Evolutionary conservation across 495 filamentous ascomycete genomes (phyloP).

Genomic region (Eremomyces bilateralis): DNA sequence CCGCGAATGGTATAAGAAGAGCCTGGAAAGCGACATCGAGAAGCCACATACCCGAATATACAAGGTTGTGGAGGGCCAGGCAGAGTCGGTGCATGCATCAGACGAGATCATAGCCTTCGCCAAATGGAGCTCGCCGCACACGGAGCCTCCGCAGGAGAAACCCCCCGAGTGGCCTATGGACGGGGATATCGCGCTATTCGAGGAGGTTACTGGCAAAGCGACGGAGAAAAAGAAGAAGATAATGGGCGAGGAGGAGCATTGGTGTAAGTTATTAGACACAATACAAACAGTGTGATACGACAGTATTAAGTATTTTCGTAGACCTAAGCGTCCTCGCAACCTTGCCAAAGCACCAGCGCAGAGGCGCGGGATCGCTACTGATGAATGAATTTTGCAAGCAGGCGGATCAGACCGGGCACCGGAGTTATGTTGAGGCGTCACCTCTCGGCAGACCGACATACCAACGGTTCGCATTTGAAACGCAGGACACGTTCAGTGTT

Average conservation of each 20-base stretch:
- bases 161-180: background rate
- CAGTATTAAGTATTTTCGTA: background rate
- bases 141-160: background rate
- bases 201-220: background rate
- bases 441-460: background rate
- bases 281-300: background rate
- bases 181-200: background rate
- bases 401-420: background rate
- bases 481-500: background rate
- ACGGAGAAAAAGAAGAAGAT: background rate
- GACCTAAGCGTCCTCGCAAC: background rate
- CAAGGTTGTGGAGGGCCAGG: slow-evolving; percentile 1
- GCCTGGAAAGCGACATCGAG: background rate
- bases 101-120: slow-evolving; percentile 1
- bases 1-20: background rate
- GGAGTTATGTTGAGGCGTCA: background rate
- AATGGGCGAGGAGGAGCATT: background rate
- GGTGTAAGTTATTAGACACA: slow-evolving; percentile 1
- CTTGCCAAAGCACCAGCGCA: background rate
- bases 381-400: background rate
- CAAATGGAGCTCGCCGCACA: background rate
- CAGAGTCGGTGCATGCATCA: background rate
- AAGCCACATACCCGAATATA: background rate
- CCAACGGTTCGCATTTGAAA: slow-evolving; percentile 1
- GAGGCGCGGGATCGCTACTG: background rate